phyloP scores from a whole-genome alignment of 2,329 filamentous ascomycete genomes.

The Alternaria sp. region DNA sequence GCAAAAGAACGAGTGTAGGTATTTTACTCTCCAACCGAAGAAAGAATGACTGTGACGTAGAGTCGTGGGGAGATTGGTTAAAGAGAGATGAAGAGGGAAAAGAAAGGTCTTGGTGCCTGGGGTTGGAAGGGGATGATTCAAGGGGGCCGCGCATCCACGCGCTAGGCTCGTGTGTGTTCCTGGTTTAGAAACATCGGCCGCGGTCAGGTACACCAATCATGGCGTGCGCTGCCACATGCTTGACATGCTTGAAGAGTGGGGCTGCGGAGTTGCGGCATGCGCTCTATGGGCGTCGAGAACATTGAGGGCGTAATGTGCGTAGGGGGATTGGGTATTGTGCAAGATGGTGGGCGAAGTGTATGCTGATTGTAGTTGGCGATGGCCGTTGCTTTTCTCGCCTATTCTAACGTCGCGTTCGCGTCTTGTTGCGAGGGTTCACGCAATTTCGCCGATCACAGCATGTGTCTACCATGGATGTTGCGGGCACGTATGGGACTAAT shows the following conservation, averaged over 20 bases:
- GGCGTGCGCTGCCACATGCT: slow-evolving; percentile 2
- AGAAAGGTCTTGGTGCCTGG: slow-evolving; percentile 3
- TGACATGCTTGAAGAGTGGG: slow-evolving; percentile 14
- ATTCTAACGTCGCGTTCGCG: not conserved
- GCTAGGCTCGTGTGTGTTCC: slow-evolving; percentile 8
- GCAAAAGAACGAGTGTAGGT: slow-evolving; percentile 21
- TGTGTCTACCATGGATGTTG: not conserved
- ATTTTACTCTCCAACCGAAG: slow-evolving; percentile 15
- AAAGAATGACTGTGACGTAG: slow-evolving; percentile 36
- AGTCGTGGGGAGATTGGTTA: slow-evolving; percentile 10
- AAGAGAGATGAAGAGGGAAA: slow-evolving; percentile 18
- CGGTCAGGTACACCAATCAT: slow-evolving; percentile 26
- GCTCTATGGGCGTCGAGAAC: not conserved
- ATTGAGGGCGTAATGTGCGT: not conserved
- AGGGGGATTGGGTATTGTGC: not conserved
- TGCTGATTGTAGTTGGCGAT: not conserved
- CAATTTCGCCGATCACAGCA: not conserved
- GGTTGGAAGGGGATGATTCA: slow-evolving; percentile 25
- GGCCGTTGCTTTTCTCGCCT: not conserved
- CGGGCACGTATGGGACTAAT: not conserved
- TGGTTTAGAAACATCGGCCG: slow-evolving; percentile 8
- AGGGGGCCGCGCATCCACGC: slow-evolving; percentile 28
- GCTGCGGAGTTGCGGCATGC: slow-evolving; percentile 11
- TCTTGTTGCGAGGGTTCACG: not conserved
- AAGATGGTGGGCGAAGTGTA: not conserved